Conservation (phyloP, 1,284 basidiomycete species). For the Fomitopsis pinicola region DNA sequence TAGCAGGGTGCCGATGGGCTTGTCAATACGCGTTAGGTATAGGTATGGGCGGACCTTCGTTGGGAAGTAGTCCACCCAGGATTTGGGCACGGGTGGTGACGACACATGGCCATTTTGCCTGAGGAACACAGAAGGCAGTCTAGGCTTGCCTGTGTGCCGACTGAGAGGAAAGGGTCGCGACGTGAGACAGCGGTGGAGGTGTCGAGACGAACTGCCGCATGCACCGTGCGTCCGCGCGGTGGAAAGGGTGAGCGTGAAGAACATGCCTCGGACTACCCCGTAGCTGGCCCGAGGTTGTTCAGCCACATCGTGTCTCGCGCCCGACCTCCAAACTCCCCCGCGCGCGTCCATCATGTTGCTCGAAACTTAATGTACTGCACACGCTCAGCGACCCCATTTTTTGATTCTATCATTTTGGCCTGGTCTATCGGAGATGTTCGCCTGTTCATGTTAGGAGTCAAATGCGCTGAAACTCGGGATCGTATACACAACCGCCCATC, state of each 20-base stretch:
- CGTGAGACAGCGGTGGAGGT: not conserved
- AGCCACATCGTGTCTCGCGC: too few species aligned
- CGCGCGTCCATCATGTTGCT: too few species aligned
- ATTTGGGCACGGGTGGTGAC: conserved; percentile 18
- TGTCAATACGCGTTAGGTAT: conserved; percentile 86
- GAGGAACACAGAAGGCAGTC: not conserved
- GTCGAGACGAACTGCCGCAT: not conserved
- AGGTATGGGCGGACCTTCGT: conserved; percentile 70
- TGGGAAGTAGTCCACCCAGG: conserved; percentile 72
- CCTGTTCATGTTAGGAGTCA: too few species aligned
- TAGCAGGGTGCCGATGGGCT: conserved; percentile 91
- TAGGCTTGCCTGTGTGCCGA: not conserved
- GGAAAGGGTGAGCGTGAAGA: conserved; percentile 1
- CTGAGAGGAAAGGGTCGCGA: not conserved
- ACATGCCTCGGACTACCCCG: not conserved
- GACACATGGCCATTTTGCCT: conserved; percentile 13
- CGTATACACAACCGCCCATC: too few species aligned
- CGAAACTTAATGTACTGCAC: too few species aligned
- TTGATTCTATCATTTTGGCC: too few species aligned
- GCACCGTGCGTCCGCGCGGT: not conserved
- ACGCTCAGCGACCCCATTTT: too few species aligned
- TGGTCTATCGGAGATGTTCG: too few species aligned
- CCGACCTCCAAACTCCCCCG: too few species aligned
- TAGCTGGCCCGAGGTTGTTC: too few species aligned
- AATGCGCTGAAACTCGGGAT: too few species aligned